Evolutionary conservation across 2,329 filamentous ascomycete species (phyloP), one percentile per base, ranked within the genome.

Genomic region (Fusarium oxysporum): DNA sequence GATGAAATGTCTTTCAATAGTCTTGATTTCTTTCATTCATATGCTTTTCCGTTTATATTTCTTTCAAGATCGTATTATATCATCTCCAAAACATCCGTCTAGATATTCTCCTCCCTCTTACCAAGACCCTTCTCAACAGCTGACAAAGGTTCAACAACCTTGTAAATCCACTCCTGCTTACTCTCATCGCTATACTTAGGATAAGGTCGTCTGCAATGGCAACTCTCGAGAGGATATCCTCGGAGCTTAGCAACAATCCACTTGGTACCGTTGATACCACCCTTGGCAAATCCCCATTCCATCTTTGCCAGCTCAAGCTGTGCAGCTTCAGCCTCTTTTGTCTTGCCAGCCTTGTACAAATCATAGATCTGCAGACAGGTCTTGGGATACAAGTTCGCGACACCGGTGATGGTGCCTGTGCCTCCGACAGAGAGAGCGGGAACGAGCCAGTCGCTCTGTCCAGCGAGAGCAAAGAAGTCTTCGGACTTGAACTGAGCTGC

Each of bases 381-480:
- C 80, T 86, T 87, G 19, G 89, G 89, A 70, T 88, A 90, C 16
- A 92, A 79, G 76, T 92, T 92, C 35, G 85, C 90, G 63, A 92
- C 87, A 13, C 90, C 90, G 1, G 90, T 89, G 69, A 92, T 89
- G 65, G 86, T 88, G 14, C 91, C 90, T 4, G 86, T 86, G 25
- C 86, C 87, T 16, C 90, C 90, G 13, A 87, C 86, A 4, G 86
- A 84, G 60, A 92, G 78, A 1, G 88, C 89, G 7, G 89, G 89
- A 41, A 92, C 83, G 30, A 94, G 81, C 82, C 93, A 95, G 77
- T 95, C 92, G 10, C 89, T 90, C 83, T 94, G 92, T 0, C 93
- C 93, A 4, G 91, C 92, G 74, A 90, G 92, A 0, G 91, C 88
- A 5, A 47, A 88, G 25, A 95, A 95, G 16, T 85, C 80, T 5